Evolutionary conservation across 768 basidiomycete genomes (phyloP).

Genomic region (Rhizopogon rudus): DNA sequence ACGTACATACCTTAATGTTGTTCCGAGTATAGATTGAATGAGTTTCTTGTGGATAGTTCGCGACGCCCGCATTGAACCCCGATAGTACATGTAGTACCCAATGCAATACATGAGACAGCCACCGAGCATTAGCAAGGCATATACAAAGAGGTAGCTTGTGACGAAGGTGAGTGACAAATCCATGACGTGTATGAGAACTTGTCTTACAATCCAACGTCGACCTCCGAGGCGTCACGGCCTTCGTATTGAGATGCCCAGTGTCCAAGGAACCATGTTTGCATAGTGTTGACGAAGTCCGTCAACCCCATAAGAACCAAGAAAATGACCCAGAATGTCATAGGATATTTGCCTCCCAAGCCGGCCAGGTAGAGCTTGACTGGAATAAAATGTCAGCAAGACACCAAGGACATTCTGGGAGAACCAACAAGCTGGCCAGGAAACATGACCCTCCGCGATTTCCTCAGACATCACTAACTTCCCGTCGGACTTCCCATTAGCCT

Average conservation of each 20-base stretch:
- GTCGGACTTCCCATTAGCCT: conserved; percentile 19
- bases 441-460: conserved; percentile 56
- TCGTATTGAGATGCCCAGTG: conserved; percentile 42
- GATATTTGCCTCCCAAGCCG: conserved; percentile 18
- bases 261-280: conserved; percentile 40
- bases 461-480: conserved; percentile 65
- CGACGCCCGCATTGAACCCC: conserved; percentile 49
- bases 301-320: conserved; percentile 14
- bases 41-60: conserved; percentile 47
- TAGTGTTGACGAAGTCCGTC: conserved; percentile 14
- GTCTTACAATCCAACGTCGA: conserved; percentile 30
- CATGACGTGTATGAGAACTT: background rate
- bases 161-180: background rate
- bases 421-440: conserved; percentile 45
- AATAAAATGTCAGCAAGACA: conserved; percentile 20
- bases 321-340: conserved; percentile 28
- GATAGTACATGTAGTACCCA: conserved; percentile 37
- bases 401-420: background rate
- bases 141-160: conserved; percentile 45
- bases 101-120: conserved; percentile 27
- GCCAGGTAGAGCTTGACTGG: conserved; percentile 25
- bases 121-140: conserved; percentile 31
- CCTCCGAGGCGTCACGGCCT: conserved; percentile 24
- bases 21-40: conserved; percentile 48
- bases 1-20: conserved; percentile 56